Evolutionary conservation across 139 green algal genomes (phyloP).

Genomic region (Chlorella sp.): DNA sequence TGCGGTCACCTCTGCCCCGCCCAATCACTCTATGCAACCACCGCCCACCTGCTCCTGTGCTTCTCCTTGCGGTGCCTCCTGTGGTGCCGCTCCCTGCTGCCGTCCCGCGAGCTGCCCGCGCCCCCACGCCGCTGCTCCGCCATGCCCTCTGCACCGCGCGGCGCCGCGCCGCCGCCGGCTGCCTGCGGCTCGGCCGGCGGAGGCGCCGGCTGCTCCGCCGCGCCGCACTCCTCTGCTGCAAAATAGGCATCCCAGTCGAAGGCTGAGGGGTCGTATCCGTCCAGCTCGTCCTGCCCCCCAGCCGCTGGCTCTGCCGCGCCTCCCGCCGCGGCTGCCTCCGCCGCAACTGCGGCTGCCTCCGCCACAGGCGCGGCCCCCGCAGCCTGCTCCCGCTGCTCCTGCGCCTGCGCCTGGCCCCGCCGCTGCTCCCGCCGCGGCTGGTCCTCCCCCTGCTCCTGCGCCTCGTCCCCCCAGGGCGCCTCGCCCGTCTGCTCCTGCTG

Average conservation of each 20-base stretch:
- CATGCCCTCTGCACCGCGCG: neutral
- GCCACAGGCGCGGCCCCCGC: neutral
- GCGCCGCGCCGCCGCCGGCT: neutral
- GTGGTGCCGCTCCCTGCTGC: constrained; percentile 4
- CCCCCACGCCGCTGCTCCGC: neutral
- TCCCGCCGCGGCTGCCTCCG: no score
- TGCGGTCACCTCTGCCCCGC: no score
- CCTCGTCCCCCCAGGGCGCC: neutral
- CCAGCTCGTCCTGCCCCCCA: neutral
- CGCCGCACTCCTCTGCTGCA: neutral
- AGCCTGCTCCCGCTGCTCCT: neutral
- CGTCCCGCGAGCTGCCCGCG: no score
- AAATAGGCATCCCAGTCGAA: constrained; percentile 18
- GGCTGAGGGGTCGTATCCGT: neutral
- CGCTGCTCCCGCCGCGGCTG: neutral
- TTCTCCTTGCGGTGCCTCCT: neutral
- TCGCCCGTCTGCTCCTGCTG: neutral
- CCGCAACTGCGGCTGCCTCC: no score
- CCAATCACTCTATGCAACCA: no score
- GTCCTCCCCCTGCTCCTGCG: neutral
- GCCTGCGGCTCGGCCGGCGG: neutral
- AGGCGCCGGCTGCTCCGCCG: neutral
- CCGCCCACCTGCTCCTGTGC: neutral
- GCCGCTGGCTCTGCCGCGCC: neutral
- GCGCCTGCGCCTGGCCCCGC: neutral